Percentiles rank a stretch among this genome's conserved stretches.
Evolutionary conservation across 2,329 filamentous ascomycete genomes (phyloP).

Genomic region (Neofusicoccum kwambonambiense): DNA sequence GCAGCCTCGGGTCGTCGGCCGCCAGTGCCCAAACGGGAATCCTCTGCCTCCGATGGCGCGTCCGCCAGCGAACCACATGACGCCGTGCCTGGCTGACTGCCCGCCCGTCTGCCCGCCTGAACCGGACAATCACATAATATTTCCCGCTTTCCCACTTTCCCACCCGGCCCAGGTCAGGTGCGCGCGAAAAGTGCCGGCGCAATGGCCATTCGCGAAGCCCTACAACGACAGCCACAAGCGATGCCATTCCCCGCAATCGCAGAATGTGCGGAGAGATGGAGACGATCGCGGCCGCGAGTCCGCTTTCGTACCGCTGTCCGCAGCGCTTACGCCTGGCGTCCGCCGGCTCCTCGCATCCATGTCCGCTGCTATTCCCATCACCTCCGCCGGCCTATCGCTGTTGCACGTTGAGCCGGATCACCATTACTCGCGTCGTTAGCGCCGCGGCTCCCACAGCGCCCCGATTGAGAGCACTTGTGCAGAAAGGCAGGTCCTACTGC

Average conservation of each 20-base stretch:
- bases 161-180: background rate
- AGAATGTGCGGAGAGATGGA: background rate
- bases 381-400: background rate
- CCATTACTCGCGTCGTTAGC: background rate
- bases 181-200: background rate
- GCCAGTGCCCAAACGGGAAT: background rate
- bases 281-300: background rate
- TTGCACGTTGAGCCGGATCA: background rate
- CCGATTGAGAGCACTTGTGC: background rate
- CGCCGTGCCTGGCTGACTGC: background rate
- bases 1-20: background rate
- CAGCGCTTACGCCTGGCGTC: background rate
- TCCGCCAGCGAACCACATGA: background rate
- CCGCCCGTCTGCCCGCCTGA: background rate
- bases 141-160: background rate
- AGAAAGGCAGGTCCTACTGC: constrained; percentile 6
- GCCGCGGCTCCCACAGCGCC: background rate
- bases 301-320: background rate
- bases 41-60: background rate
- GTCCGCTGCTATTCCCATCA: background rate
- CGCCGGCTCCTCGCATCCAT: background rate
- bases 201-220: constrained; percentile 7
- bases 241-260: background rate
- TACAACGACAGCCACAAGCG: background rate
- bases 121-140: background rate